Evolutionary conservation across 345 rosid species (phyloP), one percentile per base, ranked within the genome.

Genomic region (Bruguiera gymnorhiza): DNA sequence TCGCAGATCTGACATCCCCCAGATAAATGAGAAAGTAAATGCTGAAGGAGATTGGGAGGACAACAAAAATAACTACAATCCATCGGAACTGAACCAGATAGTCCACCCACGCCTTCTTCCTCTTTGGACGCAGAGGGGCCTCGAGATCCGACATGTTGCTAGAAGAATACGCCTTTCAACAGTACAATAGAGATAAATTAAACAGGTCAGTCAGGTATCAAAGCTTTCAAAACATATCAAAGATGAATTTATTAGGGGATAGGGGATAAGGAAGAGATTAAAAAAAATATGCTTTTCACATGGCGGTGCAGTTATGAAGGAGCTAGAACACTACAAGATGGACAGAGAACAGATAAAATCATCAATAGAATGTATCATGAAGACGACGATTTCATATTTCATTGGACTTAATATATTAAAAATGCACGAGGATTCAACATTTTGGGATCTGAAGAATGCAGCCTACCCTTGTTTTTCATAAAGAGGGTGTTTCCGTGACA

Each of bases 1-100:
- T 88, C 72, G 82, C 89, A 1, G 99, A 96, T 78, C 78, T 83
- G 70, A 92, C 83, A 86, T 96, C 99, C n/a, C 99, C 98, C 32
- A 96, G 85, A 81, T 92, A 96, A 23, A 79, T 88, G 79, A 92
- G 89, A 75, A 96, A 89, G 84, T 96, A 92, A 19, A 90, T 31
- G 29, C 88, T 71, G 80, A 78, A 73, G 32, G 99, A 96, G 77
- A 96, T 75, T 26, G 99, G 99, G 60, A 92, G 98, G 76, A 92
- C 99, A 21, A 92, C 87, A 60, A 92, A 88, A 72, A 96, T 85
- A 79, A 96, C 98, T 16, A 90, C 19, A 69, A 96, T 89, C 98
- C 99, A 96, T 69, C 99, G 71, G 79, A 96, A 90, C 53, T 88
- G 76, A 57, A 96, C 90, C 32, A 96, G 81, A 69, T 86, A 90